These are phyloP conservation scores for Escallonia rubra DNA, from an alignment of 129 eudicot species.

Conservation along the genomic window DNA sequence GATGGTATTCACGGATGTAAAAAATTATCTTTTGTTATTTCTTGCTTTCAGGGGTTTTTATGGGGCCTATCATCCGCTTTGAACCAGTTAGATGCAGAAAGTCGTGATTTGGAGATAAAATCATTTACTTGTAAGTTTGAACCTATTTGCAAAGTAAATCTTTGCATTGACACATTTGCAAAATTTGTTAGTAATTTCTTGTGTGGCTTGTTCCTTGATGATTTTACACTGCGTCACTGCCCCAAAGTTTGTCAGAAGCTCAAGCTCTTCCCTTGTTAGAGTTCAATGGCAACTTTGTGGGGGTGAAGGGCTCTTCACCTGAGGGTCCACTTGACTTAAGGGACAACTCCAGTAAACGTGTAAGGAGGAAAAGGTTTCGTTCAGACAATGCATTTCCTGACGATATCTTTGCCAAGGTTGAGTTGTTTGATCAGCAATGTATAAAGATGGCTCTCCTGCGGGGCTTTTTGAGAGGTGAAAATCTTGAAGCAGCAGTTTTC, in stretches of 20 bases:
- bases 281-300: not conserved
- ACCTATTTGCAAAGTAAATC: slow-evolving; percentile 33
- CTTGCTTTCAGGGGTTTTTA: slow-evolving; percentile 72
- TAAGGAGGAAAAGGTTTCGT: slow-evolving; percentile 16
- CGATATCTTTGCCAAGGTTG: slow-evolving; percentile 17
- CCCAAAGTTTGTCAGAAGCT: slow-evolving; percentile 3
- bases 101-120: slow-evolving; percentile 27
- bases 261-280: slow-evolving; percentile 8
- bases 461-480: slow-evolving; percentile 52
- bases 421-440: slow-evolving; percentile 11
- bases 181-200: slow-evolving; percentile 28
- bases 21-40: slow-evolving; percentile 35
- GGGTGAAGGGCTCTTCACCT: not conserved
- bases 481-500: slow-evolving; percentile 56
- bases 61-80: slow-evolving; percentile 73
- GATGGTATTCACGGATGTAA: slow-evolving; percentile 18
- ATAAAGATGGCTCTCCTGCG: slow-evolving; percentile 23
- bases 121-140: slow-evolving; percentile 29
- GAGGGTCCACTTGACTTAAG: slow-evolving; percentile 3
- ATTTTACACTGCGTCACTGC: slow-evolving; percentile 14
- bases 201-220: slow-evolving; percentile 41
- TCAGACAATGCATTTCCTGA: slow-evolving; percentile 24
- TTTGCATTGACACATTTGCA: slow-evolving; percentile 40
- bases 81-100: slow-evolving; percentile 23
- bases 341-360: not conserved